Conservation (phyloP, 140 eudicot genomes). For the Ambrosia hybrid region DNA sequence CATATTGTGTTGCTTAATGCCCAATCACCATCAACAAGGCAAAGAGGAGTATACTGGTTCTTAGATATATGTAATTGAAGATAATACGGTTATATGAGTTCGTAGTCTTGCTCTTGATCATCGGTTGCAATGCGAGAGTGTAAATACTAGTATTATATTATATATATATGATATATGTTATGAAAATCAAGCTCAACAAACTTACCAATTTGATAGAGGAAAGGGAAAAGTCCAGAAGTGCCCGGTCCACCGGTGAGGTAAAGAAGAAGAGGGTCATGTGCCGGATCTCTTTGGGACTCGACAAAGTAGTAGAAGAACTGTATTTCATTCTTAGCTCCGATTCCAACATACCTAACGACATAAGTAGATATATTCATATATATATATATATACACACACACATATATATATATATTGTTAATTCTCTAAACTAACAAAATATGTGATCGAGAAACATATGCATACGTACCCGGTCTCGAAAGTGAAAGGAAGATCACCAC, state of each 20-base stretch:
- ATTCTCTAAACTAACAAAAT: background rate
- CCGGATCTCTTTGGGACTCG: constrained; percentile 37
- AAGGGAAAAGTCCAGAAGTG: constrained; percentile 9
- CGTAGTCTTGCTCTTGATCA: too few species aligned
- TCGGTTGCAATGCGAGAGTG: too few species aligned
- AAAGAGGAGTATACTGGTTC: too few species aligned
- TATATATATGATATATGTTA: too few species aligned
- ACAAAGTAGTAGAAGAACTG: constrained; percentile 43
- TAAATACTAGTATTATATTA: too few species aligned
- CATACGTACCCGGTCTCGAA: background rate
- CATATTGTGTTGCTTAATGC: too few species aligned
- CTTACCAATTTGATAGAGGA: constrained; percentile 16
- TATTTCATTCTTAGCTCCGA: constrained; percentile 29
- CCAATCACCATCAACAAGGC: too few species aligned
- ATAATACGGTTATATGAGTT: too few species aligned
- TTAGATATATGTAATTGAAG: too few species aligned
- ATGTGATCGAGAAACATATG: background rate
- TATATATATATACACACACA: too few species aligned
- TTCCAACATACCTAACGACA: constrained; percentile 29
- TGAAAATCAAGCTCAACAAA: too few species aligned
- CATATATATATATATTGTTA: too few species aligned
- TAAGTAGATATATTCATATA: background rate
- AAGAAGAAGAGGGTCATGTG: constrained; percentile 40
- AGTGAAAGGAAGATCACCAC: constrained; percentile 11
- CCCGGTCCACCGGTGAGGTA: constrained; percentile 58